These are phyloP conservation scores for Tylopilus sp. DNA, from an alignment of 768 basidiomycete genomes.

Conservation along the genomic window DNA sequence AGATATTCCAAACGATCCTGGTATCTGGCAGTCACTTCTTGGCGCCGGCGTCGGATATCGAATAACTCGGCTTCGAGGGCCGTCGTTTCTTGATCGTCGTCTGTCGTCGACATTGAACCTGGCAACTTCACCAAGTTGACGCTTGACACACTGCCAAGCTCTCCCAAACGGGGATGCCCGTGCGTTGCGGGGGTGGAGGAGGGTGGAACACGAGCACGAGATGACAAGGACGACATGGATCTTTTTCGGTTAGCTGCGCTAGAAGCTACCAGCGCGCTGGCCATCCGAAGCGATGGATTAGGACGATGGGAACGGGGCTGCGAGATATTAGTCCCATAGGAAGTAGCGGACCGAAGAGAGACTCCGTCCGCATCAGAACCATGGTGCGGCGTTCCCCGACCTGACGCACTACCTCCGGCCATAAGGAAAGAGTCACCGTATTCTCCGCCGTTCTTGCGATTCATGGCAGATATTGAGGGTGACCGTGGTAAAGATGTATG, in stretches of 20 bases:
- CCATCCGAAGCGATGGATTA: constrained; percentile 34
- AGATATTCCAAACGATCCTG: constrained; percentile 76
- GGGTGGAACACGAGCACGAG: constrained; percentile 39
- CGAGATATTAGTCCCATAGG: constrained; percentile 47
- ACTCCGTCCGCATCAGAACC: constrained; percentile 44
- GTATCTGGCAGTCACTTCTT: constrained; percentile 70
- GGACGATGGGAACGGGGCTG: constrained; percentile 46
- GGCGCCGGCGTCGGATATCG: constrained; percentile 65
- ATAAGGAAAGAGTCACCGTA: constrained; percentile 24
- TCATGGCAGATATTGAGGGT: constrained; percentile 27
- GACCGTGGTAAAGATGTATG: constrained; percentile 26
- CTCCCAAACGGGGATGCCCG: constrained; percentile 29
- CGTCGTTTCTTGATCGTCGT: constrained; percentile 36
- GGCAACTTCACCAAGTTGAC: constrained; percentile 50
- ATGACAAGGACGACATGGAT: constrained; percentile 59
- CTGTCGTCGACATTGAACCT: constrained; percentile 19
- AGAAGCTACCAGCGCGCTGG: constrained; percentile 23
- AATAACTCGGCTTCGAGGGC: constrained; percentile 56
- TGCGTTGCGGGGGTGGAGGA: constrained; percentile 32
- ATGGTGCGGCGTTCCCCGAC: constrained; percentile 29
- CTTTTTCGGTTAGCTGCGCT: constrained; percentile 48
- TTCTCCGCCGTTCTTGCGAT: constrained; percentile 27
- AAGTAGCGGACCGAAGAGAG: constrained; percentile 54
- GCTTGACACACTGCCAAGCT: constrained; percentile 40
- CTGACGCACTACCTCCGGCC: constrained; percentile 25